Conservation (phyloP, 331 rosid genomes). For the Malus hybrid region DNA sequence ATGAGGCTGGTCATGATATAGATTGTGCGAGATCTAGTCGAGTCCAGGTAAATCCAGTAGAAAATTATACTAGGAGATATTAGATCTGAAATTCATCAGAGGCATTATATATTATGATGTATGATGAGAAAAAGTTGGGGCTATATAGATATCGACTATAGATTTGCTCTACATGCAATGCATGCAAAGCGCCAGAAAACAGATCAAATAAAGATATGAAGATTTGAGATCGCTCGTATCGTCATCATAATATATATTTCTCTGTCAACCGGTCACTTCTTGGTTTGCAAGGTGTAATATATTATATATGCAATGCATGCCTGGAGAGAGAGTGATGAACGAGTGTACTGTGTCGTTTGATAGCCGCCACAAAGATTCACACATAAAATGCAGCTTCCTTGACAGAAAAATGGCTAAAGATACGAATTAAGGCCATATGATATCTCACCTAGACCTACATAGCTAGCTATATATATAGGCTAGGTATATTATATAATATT, state of each 20-base stretch:
- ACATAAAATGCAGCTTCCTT: background rate
- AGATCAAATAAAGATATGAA: background rate
- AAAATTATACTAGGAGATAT: background rate
- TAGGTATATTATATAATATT: too few species aligned
- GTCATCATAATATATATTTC: background rate
- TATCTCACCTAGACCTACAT: background rate
- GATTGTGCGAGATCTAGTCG: background rate
- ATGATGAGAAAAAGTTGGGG: background rate
- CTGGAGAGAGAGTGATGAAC: background rate
- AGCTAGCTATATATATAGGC: background rate
- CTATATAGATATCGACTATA: background rate
- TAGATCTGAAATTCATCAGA: background rate
- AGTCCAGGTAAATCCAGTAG: background rate
- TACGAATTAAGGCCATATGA: background rate
- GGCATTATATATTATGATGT: background rate
- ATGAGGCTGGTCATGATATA: background rate
- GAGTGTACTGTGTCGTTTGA: background rate
- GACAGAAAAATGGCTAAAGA: background rate
- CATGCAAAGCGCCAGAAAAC: background rate
- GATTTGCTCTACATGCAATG: background rate
- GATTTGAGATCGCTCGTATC: background rate
- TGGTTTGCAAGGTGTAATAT: background rate
- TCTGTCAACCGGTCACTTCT: background rate
- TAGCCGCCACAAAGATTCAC: background rate
- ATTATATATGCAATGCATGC: background rate